phyloP scores from a whole-genome alignment of 75 land plant genomes.

The Cupressus sempervirens region DNA sequence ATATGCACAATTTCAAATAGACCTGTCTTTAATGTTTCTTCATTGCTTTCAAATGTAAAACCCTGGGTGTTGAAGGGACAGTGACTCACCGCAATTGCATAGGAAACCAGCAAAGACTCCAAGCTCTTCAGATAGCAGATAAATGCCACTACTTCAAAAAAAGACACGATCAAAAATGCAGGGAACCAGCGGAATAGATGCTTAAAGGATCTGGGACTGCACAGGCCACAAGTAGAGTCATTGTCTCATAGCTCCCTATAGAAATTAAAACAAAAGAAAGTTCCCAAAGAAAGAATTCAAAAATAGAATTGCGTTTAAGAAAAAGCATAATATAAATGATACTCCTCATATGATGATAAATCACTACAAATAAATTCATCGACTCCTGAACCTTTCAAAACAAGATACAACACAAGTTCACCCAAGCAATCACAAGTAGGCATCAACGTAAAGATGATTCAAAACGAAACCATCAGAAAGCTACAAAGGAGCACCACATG shows the following conservation, averaged over 20 bases:
- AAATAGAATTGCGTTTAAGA: background rate
- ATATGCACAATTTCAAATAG: background rate
- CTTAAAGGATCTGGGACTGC: constrained; percentile 35
- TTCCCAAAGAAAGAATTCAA: background rate
- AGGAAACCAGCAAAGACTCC: constrained; percentile 41
- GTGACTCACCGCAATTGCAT: constrained; percentile 36
- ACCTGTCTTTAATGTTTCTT: background rate
- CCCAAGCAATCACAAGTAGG: background rate
- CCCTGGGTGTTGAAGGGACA: background rate
- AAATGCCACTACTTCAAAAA: constrained; percentile 35
- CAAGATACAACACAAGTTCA: background rate
- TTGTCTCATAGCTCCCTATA: background rate
- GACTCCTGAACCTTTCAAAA: background rate
- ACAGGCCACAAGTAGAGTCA: constrained; percentile 6
- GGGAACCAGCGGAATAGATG: constrained; percentile 36
- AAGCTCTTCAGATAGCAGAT: constrained; percentile 40
- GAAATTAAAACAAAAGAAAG: background rate
- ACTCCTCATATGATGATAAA: background rate
- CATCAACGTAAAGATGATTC: background rate
- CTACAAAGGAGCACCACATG: background rate
- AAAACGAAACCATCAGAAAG: background rate
- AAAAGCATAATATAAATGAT: background rate
- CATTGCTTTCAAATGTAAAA: background rate
- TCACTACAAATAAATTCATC: background rate
- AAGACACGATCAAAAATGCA: constrained; percentile 19